Evolutionary conservation across 495 filamentous ascomycete species (phyloP).

Genomic region (Apodospora peruviana): DNA sequence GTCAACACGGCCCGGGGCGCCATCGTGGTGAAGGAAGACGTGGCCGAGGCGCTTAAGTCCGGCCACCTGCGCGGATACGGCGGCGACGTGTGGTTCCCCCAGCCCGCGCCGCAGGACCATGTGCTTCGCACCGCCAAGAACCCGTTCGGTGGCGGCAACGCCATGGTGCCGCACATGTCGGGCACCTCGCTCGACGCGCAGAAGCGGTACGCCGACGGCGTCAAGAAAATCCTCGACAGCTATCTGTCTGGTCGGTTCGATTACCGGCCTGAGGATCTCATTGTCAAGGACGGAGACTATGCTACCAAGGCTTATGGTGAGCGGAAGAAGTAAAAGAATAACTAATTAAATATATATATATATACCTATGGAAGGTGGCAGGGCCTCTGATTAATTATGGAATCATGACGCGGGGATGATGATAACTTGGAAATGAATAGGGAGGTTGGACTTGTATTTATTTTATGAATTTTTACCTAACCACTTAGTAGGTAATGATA

Average conservation of each 20-base stretch:
- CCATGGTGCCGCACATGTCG: constrained; percentile 97
- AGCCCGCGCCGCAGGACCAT: constrained; percentile 94
- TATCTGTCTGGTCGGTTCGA: constrained; percentile 84
- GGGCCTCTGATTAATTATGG: no score
- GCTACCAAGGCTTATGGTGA: constrained; percentile 94
- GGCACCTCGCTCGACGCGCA: constrained; percentile 97
- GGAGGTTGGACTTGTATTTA: no score
- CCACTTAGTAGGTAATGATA: no score
- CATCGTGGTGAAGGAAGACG: constrained; percentile 99
- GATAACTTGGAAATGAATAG: no score
- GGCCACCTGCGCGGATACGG: constrained; percentile 97
- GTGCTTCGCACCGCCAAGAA: constrained; percentile 86
- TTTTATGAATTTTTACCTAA: no score
- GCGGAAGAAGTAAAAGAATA: constrained; percentile 62
- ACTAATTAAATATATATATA: no score
- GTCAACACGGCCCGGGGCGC: constrained; percentile 98
- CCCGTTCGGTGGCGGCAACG: constrained; percentile 94
- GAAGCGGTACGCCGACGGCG: constrained; percentile 85
- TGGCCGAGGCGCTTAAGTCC: constrained; percentile 85
- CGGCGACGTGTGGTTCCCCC: constrained; percentile 78
- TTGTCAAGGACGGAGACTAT: constrained; percentile 87
- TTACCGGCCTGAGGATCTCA: constrained; percentile 87
- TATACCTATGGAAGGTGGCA: no score
- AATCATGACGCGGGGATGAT: no score
- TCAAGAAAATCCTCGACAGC: constrained; percentile 82